Conservation (phyloP, 768 basidiomycete genomes). For the Leccinum longicurvipes region DNA sequence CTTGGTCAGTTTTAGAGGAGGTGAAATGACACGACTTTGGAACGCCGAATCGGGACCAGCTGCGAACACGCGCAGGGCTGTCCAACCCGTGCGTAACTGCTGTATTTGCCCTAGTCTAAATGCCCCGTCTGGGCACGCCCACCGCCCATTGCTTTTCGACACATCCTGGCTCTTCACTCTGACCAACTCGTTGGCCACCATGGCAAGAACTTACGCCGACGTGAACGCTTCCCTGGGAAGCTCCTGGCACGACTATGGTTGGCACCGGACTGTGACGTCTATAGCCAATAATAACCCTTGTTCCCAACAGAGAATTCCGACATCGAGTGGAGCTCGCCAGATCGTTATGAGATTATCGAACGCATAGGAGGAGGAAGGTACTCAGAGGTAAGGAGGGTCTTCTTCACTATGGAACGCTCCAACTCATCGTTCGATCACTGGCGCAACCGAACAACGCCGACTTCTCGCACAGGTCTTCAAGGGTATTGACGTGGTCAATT, state of each 20-base stretch:
- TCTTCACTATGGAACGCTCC: not conserved
- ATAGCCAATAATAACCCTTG: not conserved
- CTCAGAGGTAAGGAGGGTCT: slow-evolving; percentile 49
- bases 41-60: slow-evolving; percentile 8
- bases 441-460: not conserved
- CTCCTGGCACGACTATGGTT: slow-evolving; percentile 65
- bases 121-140: slow-evolving; percentile 23
- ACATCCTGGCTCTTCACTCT: slow-evolving; percentile 17
- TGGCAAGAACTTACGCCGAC: slow-evolving; percentile 53
- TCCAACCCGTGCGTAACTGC: slow-evolving; percentile 7
- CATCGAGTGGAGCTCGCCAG: slow-evolving; percentile 64
- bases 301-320: slow-evolving; percentile 46
- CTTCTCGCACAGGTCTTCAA: slow-evolving; percentile 68
- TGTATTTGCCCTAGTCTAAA: slow-evolving; percentile 21
- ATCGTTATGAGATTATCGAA: slow-evolving; percentile 62
- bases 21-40: not conserved
- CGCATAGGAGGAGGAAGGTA: slow-evolving; percentile 66
- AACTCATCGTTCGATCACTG: not conserved
- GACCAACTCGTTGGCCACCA: slow-evolving; percentile 18
- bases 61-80: slow-evolving; percentile 18
- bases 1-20: not conserved
- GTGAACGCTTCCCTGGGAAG: slow-evolving; percentile 56
- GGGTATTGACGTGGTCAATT: slow-evolving; percentile 53
- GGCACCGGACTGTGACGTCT: slow-evolving; percentile 11
- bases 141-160: slow-evolving; percentile 14